Percentiles rank a stretch among this genome's conserved stretches.
Conservation (phyloP, 768 basidiomycete genomes). For the Termitomyces eurrhizus region DNA sequence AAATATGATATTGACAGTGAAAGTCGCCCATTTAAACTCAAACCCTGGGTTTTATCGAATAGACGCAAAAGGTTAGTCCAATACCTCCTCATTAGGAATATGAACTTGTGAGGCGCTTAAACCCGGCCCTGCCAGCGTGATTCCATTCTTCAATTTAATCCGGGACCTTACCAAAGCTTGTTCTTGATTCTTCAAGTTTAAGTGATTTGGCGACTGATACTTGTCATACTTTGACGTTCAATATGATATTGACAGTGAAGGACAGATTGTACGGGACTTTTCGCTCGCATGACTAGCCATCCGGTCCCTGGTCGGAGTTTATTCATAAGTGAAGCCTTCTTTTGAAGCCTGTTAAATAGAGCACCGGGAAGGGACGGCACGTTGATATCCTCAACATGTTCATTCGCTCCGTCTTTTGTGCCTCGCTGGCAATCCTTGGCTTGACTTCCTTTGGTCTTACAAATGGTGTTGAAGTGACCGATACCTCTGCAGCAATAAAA, state of each 20-base stretch:
- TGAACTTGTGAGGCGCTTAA: too few relatives aligned
- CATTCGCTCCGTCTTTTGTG: background rate
- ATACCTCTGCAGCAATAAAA: background rate
- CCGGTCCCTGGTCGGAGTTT: background rate
- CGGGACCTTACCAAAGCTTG: too few relatives aligned
- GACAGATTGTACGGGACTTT: background rate
- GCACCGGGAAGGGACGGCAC: background rate
- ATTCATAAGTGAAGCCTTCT: background rate
- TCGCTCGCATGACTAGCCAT: background rate
- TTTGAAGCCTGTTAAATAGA: background rate
- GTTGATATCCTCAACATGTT: background rate
- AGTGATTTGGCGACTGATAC: too few relatives aligned
- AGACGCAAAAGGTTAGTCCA: too few relatives aligned
- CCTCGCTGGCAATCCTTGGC: background rate
- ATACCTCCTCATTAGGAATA: too few relatives aligned
- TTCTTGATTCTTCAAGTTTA: too few relatives aligned
- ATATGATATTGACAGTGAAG: background rate
- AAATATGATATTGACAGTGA: too few relatives aligned
- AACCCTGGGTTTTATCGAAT: too few relatives aligned
- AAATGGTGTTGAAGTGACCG: background rate
- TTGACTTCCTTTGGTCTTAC: background rate
- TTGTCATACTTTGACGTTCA: too few relatives aligned
- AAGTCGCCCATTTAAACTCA: background rate
- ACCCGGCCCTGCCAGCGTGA: too few relatives aligned
- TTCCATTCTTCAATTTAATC: too few relatives aligned